Evolutionary conservation across 2,329 filamentous ascomycete species (phyloP), one percentile per base, ranked within the genome.

Genomic region (Neofusicoccum umdonicola): DNA sequence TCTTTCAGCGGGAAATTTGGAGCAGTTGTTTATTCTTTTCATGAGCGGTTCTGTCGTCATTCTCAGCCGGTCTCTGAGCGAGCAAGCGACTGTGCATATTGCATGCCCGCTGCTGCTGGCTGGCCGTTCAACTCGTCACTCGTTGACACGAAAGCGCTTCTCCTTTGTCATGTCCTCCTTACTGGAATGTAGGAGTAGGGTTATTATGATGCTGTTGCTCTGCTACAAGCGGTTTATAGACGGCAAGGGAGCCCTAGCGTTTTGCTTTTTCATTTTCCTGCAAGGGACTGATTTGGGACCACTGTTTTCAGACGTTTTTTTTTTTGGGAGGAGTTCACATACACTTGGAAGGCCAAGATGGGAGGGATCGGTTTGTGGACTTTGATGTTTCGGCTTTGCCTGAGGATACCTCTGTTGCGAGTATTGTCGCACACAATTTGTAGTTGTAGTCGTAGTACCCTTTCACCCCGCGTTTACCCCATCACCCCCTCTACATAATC

Each of bases 11-110:
- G 41, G 27, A 41, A 3, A 45, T 47, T 19, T 47, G 56, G 41
- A 37, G 56, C 19, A 27, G 44, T 44, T 44, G 5, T n/a, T 61
- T 41, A n/a, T 60, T 4, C 39, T 48, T 62, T 37, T 31, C 5
- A 31, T 22, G 47, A 62, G 45, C 58, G 45, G 35, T 22, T 51
- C 22, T 62, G 44, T 62, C 34, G 51, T 62, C 8, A 58, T 17
- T 58, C 27, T 45, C 31, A 58, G 56, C 56, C 56, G 56, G 56
- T 58, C 56, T 58, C 56, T 47, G 56, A 75, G 73, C 68, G 56
- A 58, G 56, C 56, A 37, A 58, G 41, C 41, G 56, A 58, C n/a
- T 58, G 56, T 58, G 56, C 56, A 58, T 58, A 58, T 37, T 45
- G 56, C 56, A 58, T 58, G 56, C 56, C 17, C 41, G 31, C 56